Evolutionary conservation across 148 eudicot species (phyloP), one percentile per base, ranked within the genome.

Genomic region (Amaranthus cruentus): DNA sequence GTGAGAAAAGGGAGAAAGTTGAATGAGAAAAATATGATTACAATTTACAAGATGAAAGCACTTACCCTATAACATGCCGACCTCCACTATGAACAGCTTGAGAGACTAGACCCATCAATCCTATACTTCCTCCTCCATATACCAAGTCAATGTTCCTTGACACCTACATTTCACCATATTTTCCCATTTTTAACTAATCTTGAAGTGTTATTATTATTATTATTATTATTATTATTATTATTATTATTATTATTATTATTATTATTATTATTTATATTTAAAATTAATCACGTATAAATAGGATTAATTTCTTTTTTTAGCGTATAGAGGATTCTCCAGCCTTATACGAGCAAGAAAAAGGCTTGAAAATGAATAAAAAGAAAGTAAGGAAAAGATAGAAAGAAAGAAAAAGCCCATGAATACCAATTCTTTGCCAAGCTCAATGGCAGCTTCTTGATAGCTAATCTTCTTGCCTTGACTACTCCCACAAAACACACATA

Each of bases 61-160:
- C 87, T 85, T 49, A 90, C 98, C 98, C 98, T 74, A 95, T 82
- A 68, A 95, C 98, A 85, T 90, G 97, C 61, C 98, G 81, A 71
- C 98, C 98, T 77, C 98, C 98, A 86, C 86, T 83, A 85, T 95
- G 98, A 86, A 95, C 98, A 86, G 98, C 98, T 86, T 91, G 98
- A 66, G 98, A 94, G 57, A 94, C 90, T 78, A 94, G 84, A 18
- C 98, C 98, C 98, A 95, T 95, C 56, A 95, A 83, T 47, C 98
- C 98, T 65, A 95, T 90, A 89, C 98, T 95, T 38, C 98, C 97
- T 43, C 98, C 98, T 77, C 98, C 98, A 87, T 95, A 95, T 69
- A 95, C 98, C 86, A 95, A 80, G 89, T 95, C 98, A 77, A 95
- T 95, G 85, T 91, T 91, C 79, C 92, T 91, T 62, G 90, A 75